Base-by-base conservation (phyloP, 495 filamentous ascomycete genomes). In the Friedmanniomyces simplex region DNA sequence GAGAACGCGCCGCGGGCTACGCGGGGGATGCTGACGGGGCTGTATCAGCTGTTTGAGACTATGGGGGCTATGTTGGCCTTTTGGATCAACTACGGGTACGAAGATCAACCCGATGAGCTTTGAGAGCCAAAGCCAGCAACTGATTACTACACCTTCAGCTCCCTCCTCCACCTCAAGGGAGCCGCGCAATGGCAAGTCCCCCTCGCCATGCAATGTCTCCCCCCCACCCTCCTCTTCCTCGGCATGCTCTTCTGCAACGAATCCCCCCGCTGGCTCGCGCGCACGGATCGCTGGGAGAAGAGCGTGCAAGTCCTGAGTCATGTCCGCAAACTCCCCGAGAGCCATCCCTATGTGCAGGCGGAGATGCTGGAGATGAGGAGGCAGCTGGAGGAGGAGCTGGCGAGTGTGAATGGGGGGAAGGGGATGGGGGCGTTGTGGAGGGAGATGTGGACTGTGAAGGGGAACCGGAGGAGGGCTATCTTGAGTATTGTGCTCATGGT, bases 1-100 rank as follows among this genome's bases (percentile, higher is more conserved):
- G 85, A 89, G 62, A 87, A 85, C 53, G 83, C 85, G 12, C 85
- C 85, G 3, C 74, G 84, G 45, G 82, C 82, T 36, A 86, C 87
- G 61, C 84, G 85, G 46, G 84, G 85, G 28, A 78, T 78, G 20
- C 70, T 89, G 36, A 87, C 82, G 26, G 83, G 82, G 49, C 73
- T 87, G 54, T 87, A 87, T 63, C 84, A 88, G 61, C 76, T 87
- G 4, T 87, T 88, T 63, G 82, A 77, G 55, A 73, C 73, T 30
- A 73, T 74, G 36, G 84, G 83, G 21, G 79, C 79, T 62, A 85
- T 86, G 79, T 69, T 88, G 22, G 79, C 82, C 71, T 58, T 57
- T 37, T 58, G 49, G 48, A 54, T 58, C 52, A 58, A 62, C 54
- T 52, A 58, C 43, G 54, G 50, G 21, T 50, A 30, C 28, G 16